Conservation (phyloP, 345 rosid species). For the Cardamine resedifolia region DNA sequence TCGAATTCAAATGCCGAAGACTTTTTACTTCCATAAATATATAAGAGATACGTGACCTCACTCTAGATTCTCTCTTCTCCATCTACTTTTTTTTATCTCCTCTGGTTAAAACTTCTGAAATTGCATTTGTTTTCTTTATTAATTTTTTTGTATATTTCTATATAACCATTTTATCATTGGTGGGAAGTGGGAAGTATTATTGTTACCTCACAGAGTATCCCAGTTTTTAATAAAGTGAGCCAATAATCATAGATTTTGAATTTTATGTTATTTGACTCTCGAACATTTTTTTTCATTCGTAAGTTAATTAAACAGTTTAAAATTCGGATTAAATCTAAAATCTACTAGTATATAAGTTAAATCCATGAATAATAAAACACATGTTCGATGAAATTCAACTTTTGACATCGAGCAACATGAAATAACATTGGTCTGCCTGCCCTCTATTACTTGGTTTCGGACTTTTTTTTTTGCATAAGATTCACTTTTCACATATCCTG, state of each 20-base stretch:
- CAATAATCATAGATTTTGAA: background rate
- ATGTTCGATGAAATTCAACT: background rate
- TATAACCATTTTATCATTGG: background rate
- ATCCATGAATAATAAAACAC: background rate
- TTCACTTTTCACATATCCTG: background rate
- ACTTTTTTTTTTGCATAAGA: background rate
- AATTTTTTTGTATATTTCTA: background rate
- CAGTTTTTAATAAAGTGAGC: background rate
- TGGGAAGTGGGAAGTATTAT: background rate
- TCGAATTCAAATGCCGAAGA: constrained; percentile 26
- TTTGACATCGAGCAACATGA: background rate
- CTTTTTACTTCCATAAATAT: constrained; percentile 22
- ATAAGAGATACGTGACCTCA: constrained; percentile 31
- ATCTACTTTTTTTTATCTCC: constrained; percentile 8
- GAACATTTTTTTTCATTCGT: background rate
- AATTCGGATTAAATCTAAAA: background rate
- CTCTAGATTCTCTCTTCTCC: constrained; percentile 32
- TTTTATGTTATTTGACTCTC: background rate
- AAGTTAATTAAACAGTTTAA: background rate
- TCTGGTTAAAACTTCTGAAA: background rate
- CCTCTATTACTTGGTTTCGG: background rate
- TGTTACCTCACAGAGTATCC: background rate
- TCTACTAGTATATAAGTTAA: background rate
- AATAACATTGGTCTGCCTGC: background rate
- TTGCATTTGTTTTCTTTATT: background rate